A percentile compares a stretch with the other conserved stretches of the same genome.
phyloP scores from a whole-genome alignment of 768 basidiomycete species.

The Clitopilus hobsonii region DNA sequence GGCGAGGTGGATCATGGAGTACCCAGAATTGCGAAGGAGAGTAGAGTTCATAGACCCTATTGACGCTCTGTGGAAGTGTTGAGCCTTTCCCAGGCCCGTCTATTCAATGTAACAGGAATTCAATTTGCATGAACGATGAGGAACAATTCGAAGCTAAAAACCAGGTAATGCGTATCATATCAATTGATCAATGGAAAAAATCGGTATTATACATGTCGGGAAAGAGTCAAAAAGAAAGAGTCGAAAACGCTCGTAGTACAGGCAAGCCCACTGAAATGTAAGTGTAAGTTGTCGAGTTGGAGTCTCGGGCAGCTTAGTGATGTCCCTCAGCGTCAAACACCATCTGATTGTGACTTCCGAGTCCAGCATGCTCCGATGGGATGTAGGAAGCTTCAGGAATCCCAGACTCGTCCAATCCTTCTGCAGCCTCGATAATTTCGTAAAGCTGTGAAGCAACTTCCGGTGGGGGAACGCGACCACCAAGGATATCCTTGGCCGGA shows the following conservation, averaged over 20 bases:
- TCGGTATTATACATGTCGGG: too few relatives aligned
- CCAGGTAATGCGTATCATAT: not conserved
- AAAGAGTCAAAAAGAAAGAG: too few relatives aligned
- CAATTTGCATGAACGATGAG: too few relatives aligned
- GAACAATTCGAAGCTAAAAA: not conserved
- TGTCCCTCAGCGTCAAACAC: conserved; percentile 77
- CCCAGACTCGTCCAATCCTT: conserved; percentile 83
- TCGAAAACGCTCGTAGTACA: too few relatives aligned
- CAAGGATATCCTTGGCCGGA: conserved; percentile 85
- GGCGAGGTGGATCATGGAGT: too few relatives aligned
- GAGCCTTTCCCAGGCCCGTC: too few relatives aligned
- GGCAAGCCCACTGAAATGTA: too few relatives aligned
- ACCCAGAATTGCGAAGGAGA: too few relatives aligned
- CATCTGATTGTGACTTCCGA: conserved; percentile 51
- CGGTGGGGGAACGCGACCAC: conserved; percentile 93
- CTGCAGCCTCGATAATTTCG: conserved; percentile 95
- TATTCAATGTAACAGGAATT: too few relatives aligned
- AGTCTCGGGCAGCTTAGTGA: conserved; percentile 8
- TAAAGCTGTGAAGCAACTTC: conserved; percentile 91
- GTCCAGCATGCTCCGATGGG: conserved; percentile 44
- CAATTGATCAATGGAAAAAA: not conserved
- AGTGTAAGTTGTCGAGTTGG: too few relatives aligned
- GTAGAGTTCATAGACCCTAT: too few relatives aligned
- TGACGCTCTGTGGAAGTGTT: too few relatives aligned
- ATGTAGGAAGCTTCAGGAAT: conserved; percentile 79